Conservation (phyloP, 768 basidiomycete species). For the Lentinus tigrinus region DNA sequence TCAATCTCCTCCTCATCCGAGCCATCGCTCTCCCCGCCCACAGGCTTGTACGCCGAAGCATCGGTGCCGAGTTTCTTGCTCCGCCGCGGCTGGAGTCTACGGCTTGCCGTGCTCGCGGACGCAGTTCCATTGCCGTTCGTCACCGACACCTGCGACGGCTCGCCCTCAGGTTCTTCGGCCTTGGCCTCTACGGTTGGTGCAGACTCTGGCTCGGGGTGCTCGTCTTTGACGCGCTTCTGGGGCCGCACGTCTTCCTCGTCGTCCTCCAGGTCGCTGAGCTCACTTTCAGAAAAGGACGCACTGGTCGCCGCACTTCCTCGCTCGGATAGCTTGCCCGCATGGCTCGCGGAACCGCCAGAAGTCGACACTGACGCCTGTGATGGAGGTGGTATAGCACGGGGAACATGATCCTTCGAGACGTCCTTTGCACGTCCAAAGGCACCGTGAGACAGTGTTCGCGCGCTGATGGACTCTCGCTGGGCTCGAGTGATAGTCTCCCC, state of each 20-base stretch:
- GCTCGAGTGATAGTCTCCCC: neutral
- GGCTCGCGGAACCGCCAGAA: conserved; percentile 4
- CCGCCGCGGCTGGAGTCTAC: conserved; percentile 11
- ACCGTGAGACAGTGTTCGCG: conserved; percentile 3
- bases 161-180: neutral
- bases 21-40: conserved; percentile 25
- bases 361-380: conserved; percentile 17
- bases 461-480: conserved; percentile 12
- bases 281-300: conserved; percentile 16
- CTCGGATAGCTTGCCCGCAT: neutral
- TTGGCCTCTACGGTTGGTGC: neutral
- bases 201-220: neutral
- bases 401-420: neutral
- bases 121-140: neutral
- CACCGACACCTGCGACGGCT: neutral
- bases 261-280: conserved; percentile 16
- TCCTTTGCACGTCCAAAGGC: neutral
- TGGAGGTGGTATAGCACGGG: neutral
- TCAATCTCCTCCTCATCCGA: conserved; percentile 26
- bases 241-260: conserved; percentile 12
- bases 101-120: neutral
- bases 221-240: conserved; percentile 3
- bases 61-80: conserved; percentile 35
- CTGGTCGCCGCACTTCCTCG: conserved; percentile 8
- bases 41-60: conserved; percentile 38